Percentiles rank a stretch among this genome's conserved stretches.
These are phyloP conservation scores for Pelargonium cotyledonis DNA, from an alignment of 441 rosid genomes.

Conservation along the genomic window DNA sequence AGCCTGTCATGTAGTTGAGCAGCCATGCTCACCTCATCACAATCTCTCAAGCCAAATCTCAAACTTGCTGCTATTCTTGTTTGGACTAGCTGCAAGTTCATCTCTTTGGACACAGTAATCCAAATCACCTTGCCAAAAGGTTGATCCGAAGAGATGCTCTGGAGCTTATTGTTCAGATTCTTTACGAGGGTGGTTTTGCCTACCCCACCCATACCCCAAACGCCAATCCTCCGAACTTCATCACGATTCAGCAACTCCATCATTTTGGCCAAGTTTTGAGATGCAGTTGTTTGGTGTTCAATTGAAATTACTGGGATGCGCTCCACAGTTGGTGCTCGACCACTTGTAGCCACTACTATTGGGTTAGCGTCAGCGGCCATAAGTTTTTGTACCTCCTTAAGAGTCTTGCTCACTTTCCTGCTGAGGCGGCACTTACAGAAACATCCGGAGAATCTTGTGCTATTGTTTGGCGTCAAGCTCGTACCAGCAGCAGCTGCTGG, in stretches of 20 bases:
- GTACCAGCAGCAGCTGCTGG: no score
- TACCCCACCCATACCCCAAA: neutral
- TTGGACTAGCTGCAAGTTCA: slow-evolving; percentile 6
- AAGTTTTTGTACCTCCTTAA: neutral
- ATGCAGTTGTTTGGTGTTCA: neutral
- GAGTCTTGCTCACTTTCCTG: neutral
- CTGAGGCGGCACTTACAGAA: neutral
- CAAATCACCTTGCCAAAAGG: slow-evolving; percentile 15
- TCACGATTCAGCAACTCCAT: slow-evolving; percentile 9
- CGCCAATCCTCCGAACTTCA: slow-evolving; percentile 12
- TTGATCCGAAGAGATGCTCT: neutral
- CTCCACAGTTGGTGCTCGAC: neutral
- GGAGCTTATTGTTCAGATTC: slow-evolving; percentile 19
- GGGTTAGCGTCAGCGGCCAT: neutral
- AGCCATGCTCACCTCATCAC: neutral
- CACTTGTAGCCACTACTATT: neutral
- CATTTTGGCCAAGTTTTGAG: neutral
- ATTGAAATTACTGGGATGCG: neutral
- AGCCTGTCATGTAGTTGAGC: neutral
- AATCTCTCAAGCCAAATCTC: slow-evolving; percentile 21
- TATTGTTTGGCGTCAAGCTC: neutral
- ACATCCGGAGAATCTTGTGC: neutral
- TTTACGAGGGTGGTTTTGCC: slow-evolving; percentile 21
- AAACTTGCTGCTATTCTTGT: slow-evolving; percentile 27
- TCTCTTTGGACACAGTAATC: slow-evolving; percentile 11